Evolutionary conservation across 169 alveolate species (phyloP).

Genomic region (Plasmodium berghei): DNA sequence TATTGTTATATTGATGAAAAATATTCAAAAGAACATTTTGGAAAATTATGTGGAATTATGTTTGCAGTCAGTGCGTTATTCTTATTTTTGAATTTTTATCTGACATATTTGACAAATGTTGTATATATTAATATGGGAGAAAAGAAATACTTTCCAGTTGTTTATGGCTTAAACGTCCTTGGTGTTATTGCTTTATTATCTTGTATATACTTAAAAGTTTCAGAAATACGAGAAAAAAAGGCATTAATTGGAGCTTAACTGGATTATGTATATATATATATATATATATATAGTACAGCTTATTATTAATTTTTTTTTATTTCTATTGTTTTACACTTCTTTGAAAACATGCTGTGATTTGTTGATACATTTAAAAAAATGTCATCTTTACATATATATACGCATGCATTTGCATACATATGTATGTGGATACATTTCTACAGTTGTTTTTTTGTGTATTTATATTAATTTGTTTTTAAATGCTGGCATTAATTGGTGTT

Average conservation of each 20-base stretch:
- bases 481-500: too few relatives aligned
- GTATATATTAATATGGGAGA: constrained; percentile 38
- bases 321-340: too few relatives aligned
- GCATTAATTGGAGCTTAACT: neutral
- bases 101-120: constrained; percentile 54
- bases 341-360: too few relatives aligned
- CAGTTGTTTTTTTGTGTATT: too few relatives aligned
- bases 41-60: constrained; percentile 68
- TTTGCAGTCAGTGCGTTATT: constrained; percentile 60
- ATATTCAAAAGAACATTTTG: constrained; percentile 69
- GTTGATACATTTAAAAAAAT: too few relatives aligned
- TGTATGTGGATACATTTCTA: too few relatives aligned
- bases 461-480: too few relatives aligned
- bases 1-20: constrained; percentile 68
- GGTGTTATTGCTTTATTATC: constrained; percentile 31
- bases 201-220: constrained; percentile 40
- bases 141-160: constrained; percentile 29
- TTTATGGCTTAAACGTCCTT: constrained; percentile 35
- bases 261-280: too few relatives aligned
- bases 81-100: constrained; percentile 35
- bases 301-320: too few relatives aligned
- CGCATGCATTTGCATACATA: too few relatives aligned
- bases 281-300: too few relatives aligned
- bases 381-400: too few relatives aligned
- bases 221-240: constrained; percentile 24